Evolutionary conservation across 805 yeast species (phyloP).

Genomic region (Isabelozyma pseudorhagii): DNA sequence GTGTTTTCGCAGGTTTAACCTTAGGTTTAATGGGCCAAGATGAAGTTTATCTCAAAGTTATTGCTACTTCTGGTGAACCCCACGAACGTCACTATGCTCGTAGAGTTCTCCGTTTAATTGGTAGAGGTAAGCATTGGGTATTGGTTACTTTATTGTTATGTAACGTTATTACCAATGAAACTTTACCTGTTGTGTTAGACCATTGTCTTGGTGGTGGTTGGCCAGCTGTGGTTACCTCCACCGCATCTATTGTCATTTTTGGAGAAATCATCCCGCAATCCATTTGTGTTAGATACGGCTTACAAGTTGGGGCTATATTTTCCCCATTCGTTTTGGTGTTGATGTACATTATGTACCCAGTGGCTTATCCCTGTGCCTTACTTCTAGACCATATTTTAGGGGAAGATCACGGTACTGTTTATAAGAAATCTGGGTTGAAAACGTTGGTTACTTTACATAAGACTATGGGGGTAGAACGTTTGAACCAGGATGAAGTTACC

Average conservation of each 20-base stretch:
- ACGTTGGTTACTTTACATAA: slow-evolving; percentile 89
- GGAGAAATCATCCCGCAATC: slow-evolving; percentile 98
- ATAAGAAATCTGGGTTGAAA: slow-evolving; percentile 88
- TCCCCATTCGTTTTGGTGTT: slow-evolving; percentile 81
- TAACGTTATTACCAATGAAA: slow-evolving; percentile 91
- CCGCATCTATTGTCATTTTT: slow-evolving; percentile 87
- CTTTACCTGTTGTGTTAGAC: slow-evolving; percentile 90
- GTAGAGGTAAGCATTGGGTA: slow-evolving; percentile 93
- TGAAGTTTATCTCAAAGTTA: slow-evolving; percentile 88
- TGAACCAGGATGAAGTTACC: slow-evolving; percentile 93
- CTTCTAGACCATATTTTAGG: slow-evolving; percentile 81
- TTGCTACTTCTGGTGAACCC: slow-evolving; percentile 79
- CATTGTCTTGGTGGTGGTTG: slow-evolving; percentile 95
- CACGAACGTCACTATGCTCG: slow-evolving; percentile 65
- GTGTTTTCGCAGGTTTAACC: slow-evolving; percentile 93
- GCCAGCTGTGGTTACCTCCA: slow-evolving; percentile 93
- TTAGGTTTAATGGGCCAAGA: slow-evolving; percentile 97
- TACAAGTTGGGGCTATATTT: slow-evolving; percentile 85
- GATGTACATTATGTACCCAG: slow-evolving; percentile 89
- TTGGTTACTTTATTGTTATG: slow-evolving; percentile 81
- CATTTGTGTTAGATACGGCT: slow-evolving; percentile 87
- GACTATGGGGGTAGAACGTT: slow-evolving; percentile 92
- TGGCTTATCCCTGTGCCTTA: slow-evolving; percentile 86
- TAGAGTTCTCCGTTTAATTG: slow-evolving; percentile 68
- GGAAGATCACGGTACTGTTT: slow-evolving; percentile 94